phyloP scores from a whole-genome alignment of 2,329 filamentous ascomycete genomes.

The Diaporthe capsici region DNA sequence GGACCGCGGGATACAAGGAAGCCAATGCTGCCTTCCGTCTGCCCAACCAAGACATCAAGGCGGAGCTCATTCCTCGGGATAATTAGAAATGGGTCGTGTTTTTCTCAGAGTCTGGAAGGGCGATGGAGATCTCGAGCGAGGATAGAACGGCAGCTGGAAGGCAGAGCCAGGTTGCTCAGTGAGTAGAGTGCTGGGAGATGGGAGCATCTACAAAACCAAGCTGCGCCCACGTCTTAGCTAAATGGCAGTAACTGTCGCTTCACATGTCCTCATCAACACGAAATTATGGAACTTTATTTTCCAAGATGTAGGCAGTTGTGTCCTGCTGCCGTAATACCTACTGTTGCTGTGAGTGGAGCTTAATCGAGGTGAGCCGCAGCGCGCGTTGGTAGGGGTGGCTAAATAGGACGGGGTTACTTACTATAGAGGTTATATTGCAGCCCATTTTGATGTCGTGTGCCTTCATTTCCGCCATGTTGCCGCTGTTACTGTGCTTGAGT shows the following conservation, averaged over 20 bases:
- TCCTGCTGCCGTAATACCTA: too few species aligned
- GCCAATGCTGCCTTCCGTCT: conserved; percentile 30
- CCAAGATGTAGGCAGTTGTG: not conserved
- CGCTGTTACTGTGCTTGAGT: not conserved
- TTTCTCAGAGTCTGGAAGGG: not conserved
- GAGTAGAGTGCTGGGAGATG: not conserved
- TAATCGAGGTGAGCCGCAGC: too few species aligned
- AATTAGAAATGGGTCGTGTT: not conserved
- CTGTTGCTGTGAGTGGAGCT: not conserved
- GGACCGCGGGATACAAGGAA: conserved; percentile 36
- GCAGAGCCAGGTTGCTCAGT: not conserved
- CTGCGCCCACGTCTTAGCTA: not conserved
- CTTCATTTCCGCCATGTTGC: not conserved
- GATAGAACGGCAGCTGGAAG: not conserved
- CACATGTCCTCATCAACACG: not conserved
- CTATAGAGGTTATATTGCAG: not conserved
- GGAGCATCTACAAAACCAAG: not conserved
- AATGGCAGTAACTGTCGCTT: not conserved
- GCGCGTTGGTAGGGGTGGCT: too few species aligned
- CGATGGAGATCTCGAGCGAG: not conserved
- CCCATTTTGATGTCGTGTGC: not conserved
- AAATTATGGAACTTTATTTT: not conserved
- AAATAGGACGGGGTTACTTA: too few species aligned
- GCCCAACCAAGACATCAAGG: not conserved
- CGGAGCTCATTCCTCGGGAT: not conserved